Base-by-base conservation (phyloP, 2,329 filamentous ascomycete species). In the Alternaria hordeiaustralica region DNA sequence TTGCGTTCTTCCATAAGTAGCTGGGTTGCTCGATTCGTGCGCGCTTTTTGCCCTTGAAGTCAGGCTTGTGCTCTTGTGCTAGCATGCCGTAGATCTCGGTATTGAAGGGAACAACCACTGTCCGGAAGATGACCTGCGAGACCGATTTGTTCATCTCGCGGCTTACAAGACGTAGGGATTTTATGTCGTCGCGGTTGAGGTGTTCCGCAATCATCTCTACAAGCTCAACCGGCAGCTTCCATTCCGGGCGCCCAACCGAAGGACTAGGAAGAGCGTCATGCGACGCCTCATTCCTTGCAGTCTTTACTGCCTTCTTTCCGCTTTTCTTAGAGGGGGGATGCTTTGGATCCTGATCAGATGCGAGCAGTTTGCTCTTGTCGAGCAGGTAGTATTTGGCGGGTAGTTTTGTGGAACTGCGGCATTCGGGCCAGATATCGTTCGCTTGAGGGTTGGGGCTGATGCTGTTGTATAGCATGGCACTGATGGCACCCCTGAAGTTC, bases 51-150 rank as follows among this genome's bases (percentile, higher is more conserved):
- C 74, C 78, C 65, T 80, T 81, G 44, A 70, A 56, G 71, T 78
- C 77, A 7, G 65, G 71, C 55, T 77, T 74, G 23, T 72, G 72
- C 26, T 77, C 78, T 61, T 79, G 78, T 15, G 81, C 80, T 20
- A 85, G 77, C 78, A 85, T 85, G 47, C 84, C 85, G 73, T 88
- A 90, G 23, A 92, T 86, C 67, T 90, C 86, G 2, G 87, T 85
- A 45, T 86, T 87, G 79, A 92, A 92, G 2, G 88, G 87, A 2
- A 90, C 87, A 6, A 91, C 88, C 9, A 90, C 86, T 47, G 87
- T 88, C 60, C 84, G 82, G 74, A 90, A 92, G 49, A 90, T 84
- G 44, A 84, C 81, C 43, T 83, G 81, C 0, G 88, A 88, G 2
- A 89, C 83, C 63, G 86, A 87, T 12, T 75, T 67, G 63, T 90